Conservation (phyloP, 139 green algal genomes). For the Volvox reticuliferus region DNA sequence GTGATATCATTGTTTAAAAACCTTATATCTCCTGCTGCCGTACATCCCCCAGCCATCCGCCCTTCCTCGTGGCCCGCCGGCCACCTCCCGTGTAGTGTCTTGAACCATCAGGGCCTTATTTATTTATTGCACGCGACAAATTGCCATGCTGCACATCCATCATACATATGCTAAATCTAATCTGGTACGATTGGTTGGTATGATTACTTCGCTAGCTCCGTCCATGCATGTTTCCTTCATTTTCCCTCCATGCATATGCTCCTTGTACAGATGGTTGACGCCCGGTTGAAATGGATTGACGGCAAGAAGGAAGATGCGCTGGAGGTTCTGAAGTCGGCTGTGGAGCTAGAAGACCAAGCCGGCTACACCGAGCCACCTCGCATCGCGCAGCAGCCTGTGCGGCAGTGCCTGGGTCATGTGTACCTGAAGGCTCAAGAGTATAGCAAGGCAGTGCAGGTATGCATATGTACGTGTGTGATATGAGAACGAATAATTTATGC, state of each 20-base stretch:
- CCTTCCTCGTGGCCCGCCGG: too few species aligned
- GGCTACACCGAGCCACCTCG: conserved; percentile 74
- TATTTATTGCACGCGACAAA: too few species aligned
- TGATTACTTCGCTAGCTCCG: background rate
- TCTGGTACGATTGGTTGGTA: background rate
- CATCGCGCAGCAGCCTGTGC: conserved; percentile 59
- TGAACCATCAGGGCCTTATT: too few species aligned
- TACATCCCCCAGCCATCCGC: too few species aligned
- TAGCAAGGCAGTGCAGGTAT: background rate
- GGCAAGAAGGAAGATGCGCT: background rate
- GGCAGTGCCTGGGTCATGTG: conserved; percentile 70
- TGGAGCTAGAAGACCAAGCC: conserved; percentile 41
- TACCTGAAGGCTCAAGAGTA: conserved; percentile 37
- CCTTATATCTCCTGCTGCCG: too few species aligned
- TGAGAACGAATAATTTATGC: too few species aligned
- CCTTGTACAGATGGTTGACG: conserved; percentile 19
- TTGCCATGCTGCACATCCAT: too few species aligned
- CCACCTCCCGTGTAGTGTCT: background rate
- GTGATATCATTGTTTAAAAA: too few species aligned
- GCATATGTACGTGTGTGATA: background rate
- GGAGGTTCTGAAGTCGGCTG: conserved; percentile 26
- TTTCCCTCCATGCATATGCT: background rate
- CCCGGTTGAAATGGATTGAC: background rate
- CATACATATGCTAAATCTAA: background rate
- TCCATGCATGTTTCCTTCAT: background rate